These are phyloP conservation scores for Climacium dendroides DNA, from an alignment of 225 moss, liverwort and hornwort species.

Conservation along the genomic window DNA sequence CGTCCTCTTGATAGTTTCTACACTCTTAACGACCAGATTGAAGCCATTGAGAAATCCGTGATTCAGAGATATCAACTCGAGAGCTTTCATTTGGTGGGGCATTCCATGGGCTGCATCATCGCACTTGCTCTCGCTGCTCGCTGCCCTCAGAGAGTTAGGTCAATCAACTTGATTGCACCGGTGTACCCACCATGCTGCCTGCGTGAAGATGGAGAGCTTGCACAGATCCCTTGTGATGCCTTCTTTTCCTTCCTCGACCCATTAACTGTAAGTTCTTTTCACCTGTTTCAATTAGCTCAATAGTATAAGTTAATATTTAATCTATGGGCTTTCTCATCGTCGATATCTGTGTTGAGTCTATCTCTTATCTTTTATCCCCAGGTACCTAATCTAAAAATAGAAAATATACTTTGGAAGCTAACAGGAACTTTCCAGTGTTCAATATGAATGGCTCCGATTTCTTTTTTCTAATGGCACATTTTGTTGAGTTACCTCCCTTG, in stretches of 20 bases:
- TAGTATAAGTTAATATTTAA: too few relatives aligned
- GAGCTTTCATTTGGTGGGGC: constrained; percentile 59
- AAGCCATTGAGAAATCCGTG: constrained; percentile 53
- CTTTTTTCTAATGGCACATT: neutral
- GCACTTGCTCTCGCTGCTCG: constrained; percentile 53
- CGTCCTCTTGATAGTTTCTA: constrained; percentile 52
- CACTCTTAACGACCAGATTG: constrained; percentile 45
- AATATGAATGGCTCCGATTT: neutral
- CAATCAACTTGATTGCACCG: constrained; percentile 52
- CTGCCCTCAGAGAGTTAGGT: constrained; percentile 44
- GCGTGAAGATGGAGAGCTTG: constrained; percentile 36
- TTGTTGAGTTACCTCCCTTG: neutral
- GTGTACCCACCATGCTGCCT: constrained; percentile 45
- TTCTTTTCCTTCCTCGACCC: constrained; percentile 50
- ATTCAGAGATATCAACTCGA: constrained; percentile 19
- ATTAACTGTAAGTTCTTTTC: constrained; percentile 9
- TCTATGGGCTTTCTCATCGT: neutral
- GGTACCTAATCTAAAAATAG: neutral
- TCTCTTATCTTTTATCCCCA: neutral
- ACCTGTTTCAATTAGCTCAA: neutral
- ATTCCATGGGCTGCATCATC: constrained; percentile 60
- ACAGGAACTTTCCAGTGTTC: neutral
- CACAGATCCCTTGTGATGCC: constrained; percentile 41
- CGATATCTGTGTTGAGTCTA: neutral
- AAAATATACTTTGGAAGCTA: neutral